These are phyloP conservation scores for Boletus insuetus DNA, from an alignment of 768 basidiomycete species.

Conservation along the genomic window DNA sequence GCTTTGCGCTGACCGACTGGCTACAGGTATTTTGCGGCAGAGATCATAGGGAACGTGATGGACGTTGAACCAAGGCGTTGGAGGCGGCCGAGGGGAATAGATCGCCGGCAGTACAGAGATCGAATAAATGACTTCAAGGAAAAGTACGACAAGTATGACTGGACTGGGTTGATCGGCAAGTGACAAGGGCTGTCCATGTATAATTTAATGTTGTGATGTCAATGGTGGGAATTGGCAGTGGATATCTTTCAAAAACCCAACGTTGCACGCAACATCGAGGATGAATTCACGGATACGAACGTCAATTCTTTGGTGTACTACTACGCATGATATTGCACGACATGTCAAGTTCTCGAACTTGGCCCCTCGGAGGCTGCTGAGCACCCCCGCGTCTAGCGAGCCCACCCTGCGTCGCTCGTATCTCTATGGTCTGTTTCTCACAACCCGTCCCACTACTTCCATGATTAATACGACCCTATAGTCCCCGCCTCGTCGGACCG, in stretches of 20 bases:
- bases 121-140: constrained; percentile 68
- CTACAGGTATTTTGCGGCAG: constrained; percentile 85
- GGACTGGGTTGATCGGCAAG: constrained; percentile 70
- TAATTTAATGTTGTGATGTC: no score
- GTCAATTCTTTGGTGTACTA: not conserved
- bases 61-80: constrained; percentile 85
- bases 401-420: constrained; percentile 49
- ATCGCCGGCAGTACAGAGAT: constrained; percentile 65
- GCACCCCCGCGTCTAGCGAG: constrained; percentile 17
- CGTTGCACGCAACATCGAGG: constrained; percentile 6
- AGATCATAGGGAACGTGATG: constrained; percentile 90
- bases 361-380: constrained; percentile 8
- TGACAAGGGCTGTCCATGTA: not conserved
- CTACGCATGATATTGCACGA: not conserved
- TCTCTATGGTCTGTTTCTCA: constrained; percentile 47
- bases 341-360: not conserved
- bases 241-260: no score
- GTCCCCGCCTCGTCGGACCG: constrained; percentile 79
- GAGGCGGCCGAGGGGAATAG: constrained; percentile 75
- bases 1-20: constrained; percentile 4
- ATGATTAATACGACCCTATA: constrained; percentile 16
- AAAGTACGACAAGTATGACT: constrained; percentile 76
- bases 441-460: not conserved
- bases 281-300: not conserved
- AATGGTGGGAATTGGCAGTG: not conserved